These are phyloP conservation scores for Tephrocybe sp. DNA, from an alignment of 768 basidiomycete species.

Conservation along the genomic window DNA sequence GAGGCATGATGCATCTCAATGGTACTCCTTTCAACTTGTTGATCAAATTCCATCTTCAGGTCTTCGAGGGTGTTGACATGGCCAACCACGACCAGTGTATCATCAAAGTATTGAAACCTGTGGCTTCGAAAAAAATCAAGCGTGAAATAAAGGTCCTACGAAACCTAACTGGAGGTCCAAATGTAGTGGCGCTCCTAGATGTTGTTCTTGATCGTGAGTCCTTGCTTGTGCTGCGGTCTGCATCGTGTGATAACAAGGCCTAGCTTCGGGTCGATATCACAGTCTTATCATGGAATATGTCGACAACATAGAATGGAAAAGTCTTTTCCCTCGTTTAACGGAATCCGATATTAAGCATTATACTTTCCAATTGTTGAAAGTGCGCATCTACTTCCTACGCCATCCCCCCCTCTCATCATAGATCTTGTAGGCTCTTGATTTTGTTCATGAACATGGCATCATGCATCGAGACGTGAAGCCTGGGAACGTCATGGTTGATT, in stretches of 20 bases:
- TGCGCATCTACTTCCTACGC: conserved; percentile 8
- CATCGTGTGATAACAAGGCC: not conserved
- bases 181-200: conserved; percentile 64
- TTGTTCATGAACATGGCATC: conserved; percentile 69
- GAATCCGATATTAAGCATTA: conserved; percentile 71
- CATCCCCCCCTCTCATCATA: not conserved
- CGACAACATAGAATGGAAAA: conserved; percentile 67
- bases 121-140: conserved; percentile 71
- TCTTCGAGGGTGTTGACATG: conserved; percentile 61
- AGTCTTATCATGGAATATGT: conserved; percentile 71
- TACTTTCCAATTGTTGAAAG: conserved; percentile 63
- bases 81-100: conserved; percentile 54
- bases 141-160: conserved; percentile 74
- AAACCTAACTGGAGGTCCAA: conserved; percentile 70
- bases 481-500: conserved; percentile 75
- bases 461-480: conserved; percentile 59
- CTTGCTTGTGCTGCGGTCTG: too few relatives aligned
- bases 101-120: conserved; percentile 75
- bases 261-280: conserved; percentile 54
- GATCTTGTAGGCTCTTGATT: conserved; percentile 52
- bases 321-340: conserved; percentile 53
- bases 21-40: not conserved
- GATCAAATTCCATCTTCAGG: conserved; percentile 29
- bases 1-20: conserved; percentile 41
- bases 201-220: conserved; percentile 58